Evolutionary conservation across 768 basidiomycete species (phyloP), one percentile per base, ranked within the genome.

Genomic region (Pulveroboletus sp.): DNA sequence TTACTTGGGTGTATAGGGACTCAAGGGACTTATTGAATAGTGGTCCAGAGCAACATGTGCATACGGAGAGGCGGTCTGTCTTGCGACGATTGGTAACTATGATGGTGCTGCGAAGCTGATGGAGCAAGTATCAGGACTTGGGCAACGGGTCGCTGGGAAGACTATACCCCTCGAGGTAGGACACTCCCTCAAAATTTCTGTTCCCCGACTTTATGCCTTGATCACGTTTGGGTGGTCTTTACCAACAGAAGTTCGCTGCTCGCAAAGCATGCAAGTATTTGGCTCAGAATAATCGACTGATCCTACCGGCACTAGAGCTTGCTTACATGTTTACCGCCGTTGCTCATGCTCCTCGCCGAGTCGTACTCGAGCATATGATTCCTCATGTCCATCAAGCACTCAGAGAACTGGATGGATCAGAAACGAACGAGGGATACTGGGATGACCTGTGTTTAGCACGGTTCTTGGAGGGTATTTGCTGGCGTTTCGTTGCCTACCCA

Each of bases 141-240:
- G 92, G 46, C 89, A 94, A 69, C 85, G 85, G 52, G 92, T 98
- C 36, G 95, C 92, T 0, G 85, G 86, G 39, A 87, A 86, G 69
- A 81, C 80, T 8, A 78, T 87, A 41, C 85, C 86, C 1, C 64
- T 87, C 30, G 86, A 86, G 72, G 83, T 82, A 48, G 43, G 73
- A 57, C 33, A 17, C 26, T 15, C 6, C 17, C 17, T n/a, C 17
- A 9, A 18, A 0, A 8, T 8, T 10, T 64, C 7, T 8, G 8
- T 35, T 26, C 30, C 21, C 42, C 36, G 46, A 46, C n/a, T 33
- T 36, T 21, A 33, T 47, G 32, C 24, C 14, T 35, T 15, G 26
- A 17, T 31, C n/a, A n/a, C 43, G 21, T 21, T 11, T 24, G 17
- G 18, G 8, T 26, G 46, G 18, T 41, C 30, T 6, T 21, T 47